Conservation (phyloP, 257 asterid genomes). For the Salvia hispanica region DNA sequence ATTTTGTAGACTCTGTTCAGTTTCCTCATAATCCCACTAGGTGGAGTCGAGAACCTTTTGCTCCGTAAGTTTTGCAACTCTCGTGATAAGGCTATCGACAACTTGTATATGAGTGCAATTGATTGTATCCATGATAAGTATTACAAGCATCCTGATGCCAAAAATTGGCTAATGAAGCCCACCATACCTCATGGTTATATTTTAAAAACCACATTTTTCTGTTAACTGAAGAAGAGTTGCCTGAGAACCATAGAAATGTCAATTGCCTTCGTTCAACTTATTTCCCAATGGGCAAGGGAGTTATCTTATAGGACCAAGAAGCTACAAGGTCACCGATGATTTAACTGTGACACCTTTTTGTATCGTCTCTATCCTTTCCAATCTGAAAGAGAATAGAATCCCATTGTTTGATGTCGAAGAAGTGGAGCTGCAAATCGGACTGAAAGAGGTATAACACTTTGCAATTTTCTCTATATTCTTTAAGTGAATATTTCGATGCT, state of each 20-base stretch:
- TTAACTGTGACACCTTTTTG: background rate
- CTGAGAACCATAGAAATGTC: background rate
- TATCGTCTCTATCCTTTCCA: background rate
- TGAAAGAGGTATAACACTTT: constrained; percentile 8
- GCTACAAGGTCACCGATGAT: background rate
- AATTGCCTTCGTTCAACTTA: background rate
- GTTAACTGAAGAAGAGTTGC: no score
- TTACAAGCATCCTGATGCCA: background rate
- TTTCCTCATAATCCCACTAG: constrained; percentile 30
- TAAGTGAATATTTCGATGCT: background rate
- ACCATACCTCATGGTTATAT: constrained; percentile 10
- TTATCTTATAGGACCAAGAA: no score
- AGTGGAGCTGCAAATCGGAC: constrained; percentile 14
- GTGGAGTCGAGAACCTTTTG: constrained; percentile 19
- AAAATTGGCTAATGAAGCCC: background rate
- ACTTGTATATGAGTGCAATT: constrained; percentile 4
- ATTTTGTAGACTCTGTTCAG: constrained; percentile 17
- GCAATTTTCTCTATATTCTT: no score
- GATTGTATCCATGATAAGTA: background rate
- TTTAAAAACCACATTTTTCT: constrained; percentile 20
- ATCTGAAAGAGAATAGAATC: background rate
- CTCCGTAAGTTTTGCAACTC: background rate
- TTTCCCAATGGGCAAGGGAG: no score
- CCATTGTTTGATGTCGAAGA: constrained; percentile 22
- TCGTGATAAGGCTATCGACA: background rate